Percentiles rank a stretch among this genome's conserved stretches.
Evolutionary conservation across 2,329 filamentous ascomycete genomes (phyloP).

Genomic region (Penicillium sp.): DNA sequence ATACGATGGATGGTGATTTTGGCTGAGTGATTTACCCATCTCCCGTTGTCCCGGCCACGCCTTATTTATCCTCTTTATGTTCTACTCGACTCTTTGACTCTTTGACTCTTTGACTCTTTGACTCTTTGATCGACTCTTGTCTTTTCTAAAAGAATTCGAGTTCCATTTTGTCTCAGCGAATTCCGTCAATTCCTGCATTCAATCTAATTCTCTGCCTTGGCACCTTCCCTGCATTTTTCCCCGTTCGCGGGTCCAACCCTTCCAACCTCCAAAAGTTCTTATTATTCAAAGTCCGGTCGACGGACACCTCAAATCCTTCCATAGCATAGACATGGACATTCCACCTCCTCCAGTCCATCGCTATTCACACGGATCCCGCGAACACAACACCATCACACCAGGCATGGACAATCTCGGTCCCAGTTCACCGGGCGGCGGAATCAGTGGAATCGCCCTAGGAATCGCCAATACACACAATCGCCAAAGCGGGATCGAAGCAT

Average conservation of each 20-base stretch:
- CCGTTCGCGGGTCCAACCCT: not conserved
- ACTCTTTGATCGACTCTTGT: not conserved
- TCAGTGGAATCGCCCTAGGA: slow-evolving; percentile 58
- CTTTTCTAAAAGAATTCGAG: not conserved
- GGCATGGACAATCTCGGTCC: slow-evolving; percentile 61
- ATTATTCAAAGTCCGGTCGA: not conserved
- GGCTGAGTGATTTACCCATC: not conserved
- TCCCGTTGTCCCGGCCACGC: slow-evolving; percentile 15
- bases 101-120: not conserved
- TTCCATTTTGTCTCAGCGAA: not conserved
- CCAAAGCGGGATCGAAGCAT: slow-evolving; percentile 57
- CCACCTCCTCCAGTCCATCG: slow-evolving; percentile 17
- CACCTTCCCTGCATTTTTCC: not conserved
- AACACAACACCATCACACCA: slow-evolving; percentile 44
- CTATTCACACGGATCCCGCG: slow-evolving; percentile 26
- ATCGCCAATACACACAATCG: slow-evolving; percentile 57
- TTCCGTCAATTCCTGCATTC: not conserved
- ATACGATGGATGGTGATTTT: not conserved
- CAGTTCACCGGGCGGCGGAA: slow-evolving; percentile 53
- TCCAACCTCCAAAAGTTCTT: not conserved
- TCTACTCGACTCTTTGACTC: not conserved
- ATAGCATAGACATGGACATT: slow-evolving; percentile 5
- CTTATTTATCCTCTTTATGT: slow-evolving; percentile 3
- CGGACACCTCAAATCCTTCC: not conserved
- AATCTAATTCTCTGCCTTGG: not conserved